phyloP scores from a whole-genome alignment of 441 rosid genomes.

The Corymbia calophylla region DNA sequence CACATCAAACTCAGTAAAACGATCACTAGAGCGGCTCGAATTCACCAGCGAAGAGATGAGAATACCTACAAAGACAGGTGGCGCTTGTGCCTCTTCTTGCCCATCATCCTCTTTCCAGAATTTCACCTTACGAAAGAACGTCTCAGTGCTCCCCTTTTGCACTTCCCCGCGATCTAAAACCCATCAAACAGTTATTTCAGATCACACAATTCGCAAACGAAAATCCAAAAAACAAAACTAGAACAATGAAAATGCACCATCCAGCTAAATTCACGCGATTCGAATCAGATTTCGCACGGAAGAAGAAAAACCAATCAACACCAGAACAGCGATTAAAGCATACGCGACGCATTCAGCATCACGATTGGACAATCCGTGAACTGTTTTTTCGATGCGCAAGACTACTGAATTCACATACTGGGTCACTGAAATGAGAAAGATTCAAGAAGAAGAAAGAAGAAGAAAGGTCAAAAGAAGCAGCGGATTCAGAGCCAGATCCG shows the following conservation, averaged over 20 bases:
- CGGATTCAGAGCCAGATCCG: not conserved
- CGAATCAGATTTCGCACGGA: not conserved
- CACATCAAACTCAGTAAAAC: not conserved
- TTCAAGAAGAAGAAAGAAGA: not conserved
- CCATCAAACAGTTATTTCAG: not conserved
- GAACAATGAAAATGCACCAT: not conserved
- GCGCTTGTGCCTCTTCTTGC: constrained; percentile 70
- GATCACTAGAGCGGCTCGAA: not conserved
- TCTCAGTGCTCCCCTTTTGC: constrained; percentile 73
- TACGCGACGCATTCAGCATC: not conserved
- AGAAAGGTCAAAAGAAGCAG: not conserved
- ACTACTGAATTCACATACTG: not conserved
- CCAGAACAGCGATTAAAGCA: not conserved
- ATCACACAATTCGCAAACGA: not conserved
- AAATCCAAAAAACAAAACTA: not conserved
- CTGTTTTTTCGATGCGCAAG: not conserved
- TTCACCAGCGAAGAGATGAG: constrained; percentile 2
- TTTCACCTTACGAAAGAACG: constrained; percentile 91
- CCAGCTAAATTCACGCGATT: not conserved
- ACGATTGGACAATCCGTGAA: not conserved
- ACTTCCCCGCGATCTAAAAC: constrained; percentile 58
- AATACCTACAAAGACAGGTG: constrained; percentile 99
- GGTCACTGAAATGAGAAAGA: not conserved
- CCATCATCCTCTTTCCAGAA: constrained; percentile 95
- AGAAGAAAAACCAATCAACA: not conserved